Evolutionary conservation across 2,329 filamentous ascomycete genomes (phyloP).

Genomic region (Tympanopsis confertula): DNA sequence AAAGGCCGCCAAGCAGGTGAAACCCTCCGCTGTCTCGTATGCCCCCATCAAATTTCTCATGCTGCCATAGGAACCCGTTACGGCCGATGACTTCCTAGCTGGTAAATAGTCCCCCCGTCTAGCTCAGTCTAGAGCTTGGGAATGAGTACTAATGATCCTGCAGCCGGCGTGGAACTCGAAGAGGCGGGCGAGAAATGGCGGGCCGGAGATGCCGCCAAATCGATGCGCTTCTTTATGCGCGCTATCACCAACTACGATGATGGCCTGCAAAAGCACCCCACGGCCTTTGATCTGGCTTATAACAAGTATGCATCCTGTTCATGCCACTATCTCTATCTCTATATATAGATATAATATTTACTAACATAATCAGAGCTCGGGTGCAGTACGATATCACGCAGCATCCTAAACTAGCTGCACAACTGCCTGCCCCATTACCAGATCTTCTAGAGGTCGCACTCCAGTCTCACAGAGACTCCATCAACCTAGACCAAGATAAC

Average conservation of each 20-base stretch:
- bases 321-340: background rate
- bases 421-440: slow-evolving; percentile 38
- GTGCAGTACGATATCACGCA: slow-evolving; percentile 61
- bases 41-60: slow-evolving; percentile 7
- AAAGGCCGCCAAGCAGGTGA: background rate
- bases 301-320: slow-evolving; percentile 44
- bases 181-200: slow-evolving; percentile 67
- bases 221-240: slow-evolving; percentile 40
- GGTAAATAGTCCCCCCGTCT: slow-evolving; percentile 19
- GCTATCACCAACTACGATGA: slow-evolving; percentile 57
- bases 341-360: slow-evolving; percentile 2
- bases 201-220: slow-evolving; percentile 56
- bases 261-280: slow-evolving; percentile 46
- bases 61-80: slow-evolving; percentile 34
- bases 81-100: slow-evolving; percentile 57
- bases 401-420: slow-evolving; percentile 46
- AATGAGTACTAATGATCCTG: slow-evolving; percentile 2
- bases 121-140: background rate
- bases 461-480: slow-evolving; percentile 50
- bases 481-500: slow-evolving; percentile 47
- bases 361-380: slow-evolving; percentile 37
- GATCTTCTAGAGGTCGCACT: slow-evolving; percentile 49
- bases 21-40: background rate
- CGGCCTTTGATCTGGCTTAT: slow-evolving; percentile 60
- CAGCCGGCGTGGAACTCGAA: slow-evolving; percentile 56